Conservation (phyloP, 2,329 filamentous ascomycete genomes). For the Calonectria leucothoes region DNA sequence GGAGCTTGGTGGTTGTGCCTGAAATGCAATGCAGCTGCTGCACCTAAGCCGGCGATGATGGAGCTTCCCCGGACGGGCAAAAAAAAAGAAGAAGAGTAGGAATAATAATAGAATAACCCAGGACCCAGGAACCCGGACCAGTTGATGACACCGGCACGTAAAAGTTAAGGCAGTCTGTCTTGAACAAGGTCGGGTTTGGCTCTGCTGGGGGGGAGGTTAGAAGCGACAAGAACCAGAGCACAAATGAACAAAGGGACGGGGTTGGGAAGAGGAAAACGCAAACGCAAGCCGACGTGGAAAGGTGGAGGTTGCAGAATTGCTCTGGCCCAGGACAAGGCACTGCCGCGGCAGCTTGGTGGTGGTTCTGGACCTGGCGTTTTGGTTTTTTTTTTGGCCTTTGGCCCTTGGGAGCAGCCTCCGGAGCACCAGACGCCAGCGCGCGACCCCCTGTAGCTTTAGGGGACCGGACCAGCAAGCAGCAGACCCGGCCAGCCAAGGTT, state of each 20-base stretch:
- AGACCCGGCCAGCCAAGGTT: too few species aligned
- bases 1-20: not conserved
- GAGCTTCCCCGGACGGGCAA: not conserved
- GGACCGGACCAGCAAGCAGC: not conserved
- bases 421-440: slow-evolving; percentile 26
- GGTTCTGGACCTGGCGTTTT: slow-evolving; percentile 17
- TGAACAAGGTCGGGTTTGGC: not conserved
- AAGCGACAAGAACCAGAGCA: not conserved
- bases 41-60: not conserved
- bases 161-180: not conserved
- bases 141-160: not conserved
- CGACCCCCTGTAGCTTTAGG: not conserved
- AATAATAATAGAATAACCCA: not conserved
- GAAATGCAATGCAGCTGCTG: slow-evolving; percentile 8
- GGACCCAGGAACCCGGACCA: not conserved
- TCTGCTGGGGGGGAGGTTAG: not conserved
- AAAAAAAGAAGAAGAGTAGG: not conserved
- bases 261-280: not conserved
- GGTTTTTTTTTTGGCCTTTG: slow-evolving; percentile 5
- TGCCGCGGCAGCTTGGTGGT: slow-evolving; percentile 12
- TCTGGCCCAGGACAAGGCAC: slow-evolving; percentile 6
- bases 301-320: slow-evolving; percentile 21
- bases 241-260: not conserved
- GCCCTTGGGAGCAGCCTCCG: slow-evolving; percentile 36
- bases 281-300: slow-evolving; percentile 3